These are phyloP conservation scores for Citrus inodora DNA, from an alignment of 345 rosid species.

Conservation along the genomic window DNA sequence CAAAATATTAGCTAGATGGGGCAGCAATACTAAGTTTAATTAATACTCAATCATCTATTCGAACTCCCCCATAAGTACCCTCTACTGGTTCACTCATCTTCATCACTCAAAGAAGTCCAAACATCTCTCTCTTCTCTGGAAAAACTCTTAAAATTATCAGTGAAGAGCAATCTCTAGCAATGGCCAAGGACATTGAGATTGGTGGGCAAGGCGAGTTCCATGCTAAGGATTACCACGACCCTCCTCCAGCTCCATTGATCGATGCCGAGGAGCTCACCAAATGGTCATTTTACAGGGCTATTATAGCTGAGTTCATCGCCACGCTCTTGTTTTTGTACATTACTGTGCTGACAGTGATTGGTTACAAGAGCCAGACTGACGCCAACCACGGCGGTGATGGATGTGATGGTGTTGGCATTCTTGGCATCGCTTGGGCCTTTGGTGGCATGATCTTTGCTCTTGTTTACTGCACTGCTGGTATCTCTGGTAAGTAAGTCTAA, in stretches of 20 bases:
- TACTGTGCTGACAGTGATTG: conserved; percentile 62
- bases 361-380: conserved; percentile 50
- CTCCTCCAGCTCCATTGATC: conserved; percentile 51
- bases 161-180: conserved; percentile 11
- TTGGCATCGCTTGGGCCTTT: conserved; percentile 69
- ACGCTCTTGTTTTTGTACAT: conserved; percentile 60
- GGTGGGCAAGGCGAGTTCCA: conserved; percentile 34
- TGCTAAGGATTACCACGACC: conserved; percentile 56
- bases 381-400: conserved; percentile 6
- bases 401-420: conserved; percentile 61
- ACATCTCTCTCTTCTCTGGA: not conserved
- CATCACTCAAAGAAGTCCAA: not conserved
- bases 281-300: conserved; percentile 61
- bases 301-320: conserved; percentile 60
- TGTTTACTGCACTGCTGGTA: conserved; percentile 73
- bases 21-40: conserved; percentile 31
- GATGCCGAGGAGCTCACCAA: conserved; percentile 45
- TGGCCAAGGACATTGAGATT: conserved; percentile 56
- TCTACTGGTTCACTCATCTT: not conserved
- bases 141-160: not conserved
- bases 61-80: conserved; percentile 27
- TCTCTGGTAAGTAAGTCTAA: conserved; percentile 41
- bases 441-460: conserved; percentile 75
- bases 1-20: conserved; percentile 23
- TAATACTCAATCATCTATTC: conserved; percentile 5